Percentiles rank a stretch among this genome's conserved stretches.
phyloP scores from a whole-genome alignment of 495 filamentous ascomycete species.

The Neurospora sp. region DNA sequence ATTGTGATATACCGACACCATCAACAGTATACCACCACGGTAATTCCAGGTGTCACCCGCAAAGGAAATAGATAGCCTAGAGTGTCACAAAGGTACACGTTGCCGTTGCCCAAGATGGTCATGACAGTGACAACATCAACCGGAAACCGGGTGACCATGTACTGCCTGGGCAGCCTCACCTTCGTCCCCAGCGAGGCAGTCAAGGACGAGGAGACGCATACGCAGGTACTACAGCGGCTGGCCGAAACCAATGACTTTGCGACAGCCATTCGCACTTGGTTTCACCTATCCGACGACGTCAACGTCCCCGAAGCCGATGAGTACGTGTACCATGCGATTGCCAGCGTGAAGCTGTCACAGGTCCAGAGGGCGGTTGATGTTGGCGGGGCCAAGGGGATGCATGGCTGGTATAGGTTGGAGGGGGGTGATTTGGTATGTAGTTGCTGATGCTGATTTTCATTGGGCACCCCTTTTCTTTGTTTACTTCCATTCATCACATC shows the following conservation, averaged over 20 bases:
- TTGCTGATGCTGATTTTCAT: neutral
- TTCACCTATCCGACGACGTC: conserved; percentile 30
- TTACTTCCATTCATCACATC: neutral
- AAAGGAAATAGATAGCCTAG: neutral
- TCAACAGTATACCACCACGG: neutral
- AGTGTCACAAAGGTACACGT: neutral
- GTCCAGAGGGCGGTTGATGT: conserved; percentile 41
- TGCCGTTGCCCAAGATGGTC: neutral
- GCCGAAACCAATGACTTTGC: conserved; percentile 35
- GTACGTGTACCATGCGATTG: conserved; percentile 50
- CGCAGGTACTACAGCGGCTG: conserved; percentile 16
- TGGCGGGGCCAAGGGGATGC: conserved; percentile 33
- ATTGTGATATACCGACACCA: neutral
- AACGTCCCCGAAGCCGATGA: conserved; percentile 20
- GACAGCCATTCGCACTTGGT: conserved; percentile 40
- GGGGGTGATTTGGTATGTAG: conserved; percentile 16
- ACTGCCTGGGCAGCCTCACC: conserved; percentile 6
- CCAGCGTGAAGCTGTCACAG: conserved; percentile 39
- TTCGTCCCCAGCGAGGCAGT: conserved; percentile 9
- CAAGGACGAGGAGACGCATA: conserved; percentile 3
- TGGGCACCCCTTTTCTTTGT: neutral
- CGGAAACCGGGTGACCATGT: neutral
- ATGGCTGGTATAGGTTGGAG: conserved; percentile 32
- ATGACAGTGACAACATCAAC: neutral
- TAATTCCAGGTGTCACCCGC: neutral